Evolutionary conservation across 306 rosid species (phyloP), one percentile per base, ranked within the genome.

Genomic region (Acacia crassicarpa): DNA sequence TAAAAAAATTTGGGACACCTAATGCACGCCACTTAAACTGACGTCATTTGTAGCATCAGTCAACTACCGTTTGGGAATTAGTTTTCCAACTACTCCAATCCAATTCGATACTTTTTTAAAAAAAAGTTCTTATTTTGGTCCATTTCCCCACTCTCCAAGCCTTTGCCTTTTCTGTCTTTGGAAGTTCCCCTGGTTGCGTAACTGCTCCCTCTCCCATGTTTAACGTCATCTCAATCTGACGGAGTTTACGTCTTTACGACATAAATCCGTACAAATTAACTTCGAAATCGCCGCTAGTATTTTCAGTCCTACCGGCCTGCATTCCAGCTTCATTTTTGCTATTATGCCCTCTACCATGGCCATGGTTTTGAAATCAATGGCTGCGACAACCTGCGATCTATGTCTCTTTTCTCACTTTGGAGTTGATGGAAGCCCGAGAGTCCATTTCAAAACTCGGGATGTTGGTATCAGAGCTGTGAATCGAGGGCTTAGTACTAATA

Each of bases 231-330:
- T 83, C 45, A 83, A 83, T 35, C 75, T 81, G 83, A 72, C 91
- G 87, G 89, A 82, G 90, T 83, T 83, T 62, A 63, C 91, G 15
- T 86, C 74, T 83, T 83, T 66, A 63, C 91, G 15, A 89, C 75
- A 78, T 75, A 23, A 68, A 58, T 72, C 62, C 25, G n/a, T 33
- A 8, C 75, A 77, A 74, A 40, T 61, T 25, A 84, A 65, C 81
- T 54, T 67, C 80, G 22, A 19, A 45, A 30, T 40, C 63, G 10
- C 48, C 41, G 5, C 13, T 69, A 33, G 67, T 61, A 30, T 44
- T 54, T 44, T 44, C 13, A 44, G 12, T 45, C 67, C n/a, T 45
- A 3, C 38, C 19, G 22, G 25, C 65, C 14, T 33, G 72, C 79
- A 69, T 83, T 81, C 45, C n/a, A 35, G 22, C 25, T 43, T 68